Conservation (phyloP, 495 filamentous ascomycete species). For the Staphylotrichum longicolle region DNA sequence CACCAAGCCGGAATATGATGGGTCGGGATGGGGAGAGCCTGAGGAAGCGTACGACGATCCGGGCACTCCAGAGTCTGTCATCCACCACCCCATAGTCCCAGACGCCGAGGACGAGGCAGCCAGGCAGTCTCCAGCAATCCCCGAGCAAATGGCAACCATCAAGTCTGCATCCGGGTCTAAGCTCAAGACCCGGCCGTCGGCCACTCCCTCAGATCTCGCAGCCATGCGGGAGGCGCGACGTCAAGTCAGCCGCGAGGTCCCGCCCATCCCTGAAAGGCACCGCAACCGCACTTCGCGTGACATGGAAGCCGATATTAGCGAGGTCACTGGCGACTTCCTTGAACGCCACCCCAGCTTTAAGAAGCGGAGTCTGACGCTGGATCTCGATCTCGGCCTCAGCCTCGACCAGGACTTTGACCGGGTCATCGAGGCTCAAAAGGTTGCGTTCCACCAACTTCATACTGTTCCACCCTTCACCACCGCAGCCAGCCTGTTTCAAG, state of each 20-base stretch:
- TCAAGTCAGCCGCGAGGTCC: conserved; percentile 71
- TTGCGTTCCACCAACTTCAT: conserved; percentile 60
- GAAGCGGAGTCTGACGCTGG: conserved; percentile 61
- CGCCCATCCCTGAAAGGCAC: conserved; percentile 61
- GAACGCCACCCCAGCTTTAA: conserved; percentile 56
- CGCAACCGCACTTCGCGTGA: conserved; percentile 51
- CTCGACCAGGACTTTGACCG: conserved; percentile 91
- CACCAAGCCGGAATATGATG: conserved; percentile 56
- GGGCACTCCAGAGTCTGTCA: conserved; percentile 90
- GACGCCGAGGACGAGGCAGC: conserved; percentile 47
- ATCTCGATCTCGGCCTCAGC: conserved; percentile 79
- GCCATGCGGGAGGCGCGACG: conserved; percentile 85
- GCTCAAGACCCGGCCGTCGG: conserved; percentile 85
- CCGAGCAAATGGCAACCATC: conserved; percentile 85
- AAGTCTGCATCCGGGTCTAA: conserved; percentile 77
- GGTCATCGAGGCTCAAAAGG: conserved; percentile 97
- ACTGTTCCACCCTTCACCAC: conserved; percentile 38
- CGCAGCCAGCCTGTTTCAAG: conserved; percentile 11
- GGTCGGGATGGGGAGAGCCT: conserved; percentile 53
- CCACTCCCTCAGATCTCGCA: conserved; percentile 78
- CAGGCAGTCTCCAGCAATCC: conserved; percentile 60
- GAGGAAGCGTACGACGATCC: conserved; percentile 59
- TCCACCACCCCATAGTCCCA: conserved; percentile 64
- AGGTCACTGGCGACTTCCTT: conserved; percentile 40
- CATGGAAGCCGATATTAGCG: conserved; percentile 34